Conservation (phyloP, 129 eudicot species). For the Ambrosia trifida region DNA sequence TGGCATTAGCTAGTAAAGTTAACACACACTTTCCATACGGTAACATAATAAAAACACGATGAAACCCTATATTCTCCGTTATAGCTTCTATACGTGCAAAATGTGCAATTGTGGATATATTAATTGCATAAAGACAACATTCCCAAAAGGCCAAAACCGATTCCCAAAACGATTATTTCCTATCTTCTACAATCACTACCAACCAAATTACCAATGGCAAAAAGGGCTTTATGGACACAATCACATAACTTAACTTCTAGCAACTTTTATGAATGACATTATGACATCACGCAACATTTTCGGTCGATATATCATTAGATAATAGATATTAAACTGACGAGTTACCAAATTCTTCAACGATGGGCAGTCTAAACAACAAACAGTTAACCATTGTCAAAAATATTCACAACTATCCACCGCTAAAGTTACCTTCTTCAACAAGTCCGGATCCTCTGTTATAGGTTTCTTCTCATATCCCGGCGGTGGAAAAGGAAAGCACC, state of each 20-base stretch:
- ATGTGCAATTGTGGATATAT: background rate
- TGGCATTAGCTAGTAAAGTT: background rate
- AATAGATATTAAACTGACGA: background rate
- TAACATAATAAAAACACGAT: constrained; percentile 16
- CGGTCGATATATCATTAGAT: constrained; percentile 6
- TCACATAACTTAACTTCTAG: constrained; percentile 14
- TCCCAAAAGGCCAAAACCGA: background rate
- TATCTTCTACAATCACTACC: constrained; percentile 3
- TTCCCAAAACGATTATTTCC: constrained; percentile 13
- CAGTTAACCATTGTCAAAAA: background rate
- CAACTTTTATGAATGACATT: constrained; percentile 10
- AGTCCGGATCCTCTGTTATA: constrained; percentile 46
- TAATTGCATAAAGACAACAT: constrained; percentile 9
- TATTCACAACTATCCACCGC: background rate
- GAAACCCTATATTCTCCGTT: background rate
- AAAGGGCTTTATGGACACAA: background rate
- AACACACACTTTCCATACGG: constrained; percentile 15
- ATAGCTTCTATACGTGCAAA: background rate
- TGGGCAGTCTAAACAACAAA: background rate
- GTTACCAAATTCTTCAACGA: constrained; percentile 9
- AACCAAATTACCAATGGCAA: background rate
- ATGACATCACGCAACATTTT: background rate
- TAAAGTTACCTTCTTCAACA: constrained; percentile 58
- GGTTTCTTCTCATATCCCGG: constrained; percentile 78
- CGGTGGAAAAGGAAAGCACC: constrained; percentile 85